Evolutionary conservation across 768 basidiomycete species (phyloP), one percentile per base, ranked within the genome.

Genomic region (Leccinum boreale): DNA sequence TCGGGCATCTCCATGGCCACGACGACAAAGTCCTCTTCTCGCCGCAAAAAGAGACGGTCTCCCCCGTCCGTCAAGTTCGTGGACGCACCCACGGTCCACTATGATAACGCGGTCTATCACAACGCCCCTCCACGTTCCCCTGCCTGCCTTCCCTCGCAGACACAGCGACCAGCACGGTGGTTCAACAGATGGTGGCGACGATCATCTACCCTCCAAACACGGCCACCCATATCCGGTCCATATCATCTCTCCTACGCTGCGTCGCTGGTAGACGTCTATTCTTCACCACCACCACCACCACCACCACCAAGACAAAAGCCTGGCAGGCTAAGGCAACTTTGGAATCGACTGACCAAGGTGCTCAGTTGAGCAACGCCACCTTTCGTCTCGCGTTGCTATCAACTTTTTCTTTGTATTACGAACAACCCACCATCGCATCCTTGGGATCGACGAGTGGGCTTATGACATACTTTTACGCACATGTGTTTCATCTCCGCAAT

Each of bases 1-100:
- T 78, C 78, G 23, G 84, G 79, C 42, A 69, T 81, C 51, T 82
- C 81, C 6, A 80, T 74, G 61, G 61, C 65, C 52, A 70, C 67
- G 17, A 70, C 70, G 31, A 66, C 76, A 24, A 62, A 57, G 42
- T 62, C 62, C 24, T 19, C 42, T 44, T 50, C 58, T 12, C 60
- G 67, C 33, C 62, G 71, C 17, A 66, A 60, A 58, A 75, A 65
- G 60, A 74, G 50, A 28, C 73, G 70, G n/a, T 67, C 71, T 7
- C 62, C 74, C 11, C 66, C 73, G 53, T 86, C 84, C 33, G 88
- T 90, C 51, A 90, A 86, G 62, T 90, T 89, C 60, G 84, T 84
- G 28, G 85, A 87, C 57, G 75, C 77, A 53, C 86, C 87, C 15
- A 86, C 79, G 3, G 76, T 87, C 9, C 80, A 86, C 65, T 85